Evolutionary conservation across 2,329 filamentous ascomycete genomes (phyloP).

Genomic region (Lachnellula willkommii): DNA sequence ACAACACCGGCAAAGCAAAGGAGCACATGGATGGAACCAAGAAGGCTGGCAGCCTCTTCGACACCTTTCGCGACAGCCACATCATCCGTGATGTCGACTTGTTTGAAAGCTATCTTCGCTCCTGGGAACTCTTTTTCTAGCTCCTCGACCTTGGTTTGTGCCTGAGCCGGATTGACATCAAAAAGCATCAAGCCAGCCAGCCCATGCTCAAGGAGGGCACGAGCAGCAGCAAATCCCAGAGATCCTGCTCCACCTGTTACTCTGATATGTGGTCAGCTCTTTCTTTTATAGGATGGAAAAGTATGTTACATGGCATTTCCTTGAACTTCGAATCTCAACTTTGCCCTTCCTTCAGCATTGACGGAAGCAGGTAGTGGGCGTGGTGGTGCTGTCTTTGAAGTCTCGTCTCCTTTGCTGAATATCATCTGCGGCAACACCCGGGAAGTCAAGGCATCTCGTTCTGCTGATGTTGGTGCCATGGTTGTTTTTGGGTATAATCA

Average conservation of each 20-base stretch:
- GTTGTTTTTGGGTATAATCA: neutral
- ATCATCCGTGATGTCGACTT: constrained; percentile 56
- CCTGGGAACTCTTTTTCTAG: constrained; percentile 51
- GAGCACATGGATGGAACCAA: constrained; percentile 44
- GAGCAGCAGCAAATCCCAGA: constrained; percentile 51
- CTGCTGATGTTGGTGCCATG: constrained; percentile 3
- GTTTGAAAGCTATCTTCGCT: constrained; percentile 43
- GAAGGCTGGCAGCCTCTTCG: constrained; percentile 33
- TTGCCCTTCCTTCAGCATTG: constrained; percentile 32
- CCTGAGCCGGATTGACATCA: constrained; percentile 45
- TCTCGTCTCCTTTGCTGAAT: constrained; percentile 38
- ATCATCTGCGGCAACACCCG: constrained; percentile 36
- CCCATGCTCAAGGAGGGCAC: constrained; percentile 65
- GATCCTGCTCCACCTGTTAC: constrained; percentile 63
- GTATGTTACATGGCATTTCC: constrained; percentile 43
- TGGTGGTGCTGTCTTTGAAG: constrained; percentile 41
- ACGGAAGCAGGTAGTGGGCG: constrained; percentile 38
- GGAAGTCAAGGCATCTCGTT: constrained; percentile 34
- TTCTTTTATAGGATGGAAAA: neutral
- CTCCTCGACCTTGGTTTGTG: constrained; percentile 37
- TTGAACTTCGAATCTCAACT: constrained; percentile 45
- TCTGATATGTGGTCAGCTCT: neutral
- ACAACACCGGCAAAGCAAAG: constrained; percentile 67
- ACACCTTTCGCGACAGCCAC: constrained; percentile 41
- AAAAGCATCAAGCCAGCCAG: constrained; percentile 53